A percentile compares a stretch with the other conserved stretches of the same genome.
Conservation (phyloP, 306 rosid species). For the Carpinus viminea region DNA sequence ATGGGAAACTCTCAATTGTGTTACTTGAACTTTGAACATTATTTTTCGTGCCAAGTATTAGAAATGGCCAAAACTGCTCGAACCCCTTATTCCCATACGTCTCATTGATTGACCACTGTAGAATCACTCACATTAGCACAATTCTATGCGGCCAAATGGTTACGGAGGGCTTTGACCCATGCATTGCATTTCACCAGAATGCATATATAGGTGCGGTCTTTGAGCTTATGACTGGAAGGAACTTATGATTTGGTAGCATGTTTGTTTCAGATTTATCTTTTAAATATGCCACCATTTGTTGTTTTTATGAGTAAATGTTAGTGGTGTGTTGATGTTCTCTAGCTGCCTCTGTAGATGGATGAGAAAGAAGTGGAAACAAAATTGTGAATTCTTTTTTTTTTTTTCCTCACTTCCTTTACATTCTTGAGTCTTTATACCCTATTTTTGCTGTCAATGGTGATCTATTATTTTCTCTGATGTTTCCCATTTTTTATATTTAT, state of each 20-base stretch:
- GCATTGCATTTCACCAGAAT: not conserved
- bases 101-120: not conserved
- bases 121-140: not conserved
- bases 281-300: not conserved
- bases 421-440: not conserved
- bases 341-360: not conserved
- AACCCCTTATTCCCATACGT: not conserved
- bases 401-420: not conserved
- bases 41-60: not conserved
- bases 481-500: not conserved
- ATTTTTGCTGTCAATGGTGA: not conserved
- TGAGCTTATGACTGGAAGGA: slow-evolving; percentile 9
- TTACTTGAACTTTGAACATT: not conserved
- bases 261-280: not conserved
- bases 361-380: not conserved
- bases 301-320: not conserved
- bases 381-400: not conserved
- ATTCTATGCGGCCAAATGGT: not conserved
- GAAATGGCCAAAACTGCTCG: not conserved
- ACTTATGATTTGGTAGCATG: not conserved
- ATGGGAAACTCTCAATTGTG: not conserved
- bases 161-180: not conserved
- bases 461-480: not conserved
- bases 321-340: not conserved
- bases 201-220: not conserved